Conservation (phyloP, 2,329 filamentous ascomycete genomes). For the Diaporthe sp. region DNA sequence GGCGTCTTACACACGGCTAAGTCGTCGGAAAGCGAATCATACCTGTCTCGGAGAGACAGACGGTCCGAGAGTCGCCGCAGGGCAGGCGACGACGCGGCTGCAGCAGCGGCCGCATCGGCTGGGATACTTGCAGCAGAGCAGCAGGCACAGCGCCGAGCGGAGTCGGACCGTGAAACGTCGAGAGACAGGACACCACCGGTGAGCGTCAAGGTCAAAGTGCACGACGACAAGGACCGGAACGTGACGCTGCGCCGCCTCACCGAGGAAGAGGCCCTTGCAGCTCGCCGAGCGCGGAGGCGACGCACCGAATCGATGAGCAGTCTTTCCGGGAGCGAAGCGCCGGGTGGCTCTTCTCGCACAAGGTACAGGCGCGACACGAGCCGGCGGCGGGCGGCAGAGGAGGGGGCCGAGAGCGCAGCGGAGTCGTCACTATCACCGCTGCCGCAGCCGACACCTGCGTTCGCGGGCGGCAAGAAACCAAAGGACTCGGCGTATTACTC, state of each 20-base stretch:
- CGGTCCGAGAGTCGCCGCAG: constrained; percentile 61
- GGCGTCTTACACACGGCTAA: constrained; percentile 55
- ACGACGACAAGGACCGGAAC: constrained; percentile 72
- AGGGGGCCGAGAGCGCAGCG: constrained; percentile 59
- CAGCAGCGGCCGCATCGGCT: constrained; percentile 62
- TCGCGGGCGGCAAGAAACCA: constrained; percentile 63
- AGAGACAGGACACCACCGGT: constrained; percentile 60
- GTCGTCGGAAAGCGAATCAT: constrained; percentile 59
- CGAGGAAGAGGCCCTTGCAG: constrained; percentile 68
- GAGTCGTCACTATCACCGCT: constrained; percentile 58
- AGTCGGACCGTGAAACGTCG: constrained; percentile 50
- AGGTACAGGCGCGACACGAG: constrained; percentile 69
- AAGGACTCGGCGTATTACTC: constrained; percentile 76
- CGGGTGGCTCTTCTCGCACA: constrained; percentile 50
- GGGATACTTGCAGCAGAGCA: constrained; percentile 63
- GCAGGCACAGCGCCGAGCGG: constrained; percentile 52
- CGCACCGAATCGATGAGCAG: constrained; percentile 68
- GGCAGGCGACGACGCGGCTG: constrained; percentile 61
- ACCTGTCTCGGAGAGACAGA: constrained; percentile 58
- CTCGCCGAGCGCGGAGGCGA: constrained; percentile 54
- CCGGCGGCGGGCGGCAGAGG: constrained; percentile 58
- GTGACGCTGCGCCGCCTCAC: constrained; percentile 73
- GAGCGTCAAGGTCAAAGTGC: constrained; percentile 71
- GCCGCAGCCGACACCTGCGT: constrained; percentile 69
- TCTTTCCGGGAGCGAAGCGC: constrained; percentile 65